Evolutionary conservation across 2,329 filamentous ascomycete species (phyloP), one percentile per base, ranked within the genome.

Genomic region (Xylariaceae sp.): DNA sequence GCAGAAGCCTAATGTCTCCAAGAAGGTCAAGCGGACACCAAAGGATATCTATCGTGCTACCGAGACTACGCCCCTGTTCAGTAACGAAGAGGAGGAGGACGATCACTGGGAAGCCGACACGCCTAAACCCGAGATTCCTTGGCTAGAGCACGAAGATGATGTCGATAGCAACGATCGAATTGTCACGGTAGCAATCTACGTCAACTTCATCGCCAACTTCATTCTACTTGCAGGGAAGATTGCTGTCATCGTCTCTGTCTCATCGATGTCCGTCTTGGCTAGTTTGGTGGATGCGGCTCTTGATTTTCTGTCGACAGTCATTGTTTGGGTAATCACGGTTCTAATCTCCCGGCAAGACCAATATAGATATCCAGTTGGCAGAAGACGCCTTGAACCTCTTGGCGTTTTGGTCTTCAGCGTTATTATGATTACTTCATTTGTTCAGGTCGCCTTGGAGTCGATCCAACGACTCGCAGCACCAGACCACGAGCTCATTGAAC

Each of bases 341-440:
- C 76, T 91, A 53, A 90, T 91, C 60, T 81, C 84, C 42, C 80
- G 82, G 49, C 82, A 84, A 53, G 87, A 92, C 62, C 82, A 85
- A 58, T 86, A 91, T 65, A 77, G 78, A 18, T 91, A 91, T 59
- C 89, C 89, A 0, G 82, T 90, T n/a, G 89, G 89, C 9, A 78
- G 89, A 15, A 81, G 86, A 47, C 80, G 85, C 42, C 75, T 94
- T 41, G 89, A 92, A 62, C 89, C 89, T 1, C 78, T 94, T 6
- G 89, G 89, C 27, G 85, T 94, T 2, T 74, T 94, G 5, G 83
- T 92, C 48, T 94, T 92, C 70, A 87, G 85, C 14, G 80, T 91
- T 52, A 88, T 92, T 63, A 94, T 94, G 87, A 86, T 92, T 55
- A 90, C 86, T 0, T 88, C 86, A 0, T 92, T 94, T 69, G 81